Conservation (phyloP, 2,329 filamentous ascomycete genomes). For the Fusarium hostae region DNA sequence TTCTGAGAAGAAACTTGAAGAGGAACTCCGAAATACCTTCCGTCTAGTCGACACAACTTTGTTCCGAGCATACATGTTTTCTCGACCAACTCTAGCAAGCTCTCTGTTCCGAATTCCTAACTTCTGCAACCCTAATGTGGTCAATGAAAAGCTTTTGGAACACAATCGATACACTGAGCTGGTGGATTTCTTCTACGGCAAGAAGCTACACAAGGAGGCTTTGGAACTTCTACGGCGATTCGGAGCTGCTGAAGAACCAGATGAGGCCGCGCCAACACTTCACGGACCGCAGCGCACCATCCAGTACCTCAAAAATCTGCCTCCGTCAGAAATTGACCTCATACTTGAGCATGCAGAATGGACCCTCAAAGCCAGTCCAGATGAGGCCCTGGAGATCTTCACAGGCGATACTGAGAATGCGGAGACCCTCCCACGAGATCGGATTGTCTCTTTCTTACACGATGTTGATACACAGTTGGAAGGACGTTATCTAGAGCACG, state of each 20-base stretch:
- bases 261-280: constrained; percentile 66
- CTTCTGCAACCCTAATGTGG: constrained; percentile 95
- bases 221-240: constrained; percentile 85
- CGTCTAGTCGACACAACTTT: constrained; percentile 91
- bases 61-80: constrained; percentile 96
- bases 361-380: constrained; percentile 79
- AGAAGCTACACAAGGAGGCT: constrained; percentile 89
- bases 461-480: constrained; percentile 77
- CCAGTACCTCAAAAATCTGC: constrained; percentile 87
- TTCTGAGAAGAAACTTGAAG: constrained; percentile 71
- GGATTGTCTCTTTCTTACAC: constrained; percentile 79
- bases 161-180: constrained; percentile 90
- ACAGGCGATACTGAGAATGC: constrained; percentile 94
- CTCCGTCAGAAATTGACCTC: constrained; percentile 87
- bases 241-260: constrained; percentile 67
- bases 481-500: constrained; percentile 86
- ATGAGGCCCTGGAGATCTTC: constrained; percentile 91
- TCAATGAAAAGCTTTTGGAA: constrained; percentile 91
- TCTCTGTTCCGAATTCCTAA: constrained; percentile 96
- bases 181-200: constrained; percentile 97
- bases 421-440: constrained; percentile 83
- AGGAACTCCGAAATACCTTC: constrained; percentile 79
- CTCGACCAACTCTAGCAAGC: constrained; percentile 82
- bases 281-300: constrained; percentile 87
- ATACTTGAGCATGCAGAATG: constrained; percentile 92